Evolutionary conservation across 129 eudicot genomes (phyloP).

Genomic region (Chrysanthemum lavandulifolium): DNA sequence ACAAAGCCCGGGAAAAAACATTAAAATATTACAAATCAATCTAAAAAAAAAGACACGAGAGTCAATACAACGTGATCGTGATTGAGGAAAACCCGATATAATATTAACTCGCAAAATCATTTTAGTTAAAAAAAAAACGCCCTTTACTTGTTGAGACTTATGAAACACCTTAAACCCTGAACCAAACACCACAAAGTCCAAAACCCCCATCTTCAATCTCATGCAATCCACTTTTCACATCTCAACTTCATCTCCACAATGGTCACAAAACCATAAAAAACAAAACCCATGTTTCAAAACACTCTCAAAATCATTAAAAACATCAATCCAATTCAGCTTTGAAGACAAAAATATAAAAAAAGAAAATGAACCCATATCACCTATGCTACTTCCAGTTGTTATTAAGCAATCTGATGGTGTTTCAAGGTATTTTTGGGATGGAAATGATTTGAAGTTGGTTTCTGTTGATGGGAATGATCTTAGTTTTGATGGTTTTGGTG

Average conservation of each 20-base stretch:
- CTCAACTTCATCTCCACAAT: conserved; percentile 9
- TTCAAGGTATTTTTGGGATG: conserved; percentile 71
- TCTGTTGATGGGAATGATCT: conserved; percentile 44
- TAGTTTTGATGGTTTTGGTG: conserved; percentile 29
- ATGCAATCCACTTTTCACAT: conserved; percentile 15
- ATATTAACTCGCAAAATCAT: too few relatives aligned
- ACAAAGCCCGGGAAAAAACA: too few relatives aligned
- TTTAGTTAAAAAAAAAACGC: too few relatives aligned
- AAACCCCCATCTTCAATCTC: conserved; percentile 25
- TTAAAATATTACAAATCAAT: too few relatives aligned
- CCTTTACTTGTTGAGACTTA: too few relatives aligned
- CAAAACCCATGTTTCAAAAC: conserved; percentile 37
- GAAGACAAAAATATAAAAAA: conserved; percentile 37
- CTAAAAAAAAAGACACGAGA: too few relatives aligned
- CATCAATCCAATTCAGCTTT: conserved; percentile 38
- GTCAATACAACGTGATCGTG: too few relatives aligned
- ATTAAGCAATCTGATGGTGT: conserved; percentile 56
- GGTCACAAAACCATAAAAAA: conserved; percentile 23
- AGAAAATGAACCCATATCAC: conserved; percentile 21
- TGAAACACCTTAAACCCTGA: too few relatives aligned
- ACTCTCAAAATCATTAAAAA: conserved; percentile 33
- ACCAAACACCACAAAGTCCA: too few relatives aligned
- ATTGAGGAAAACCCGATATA: too few relatives aligned
- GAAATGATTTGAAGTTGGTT: conserved; percentile 46
- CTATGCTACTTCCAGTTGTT: conserved; percentile 56